Conservation (phyloP, 169 alveolate genomes). For the Cryptosporidium sp. region DNA sequence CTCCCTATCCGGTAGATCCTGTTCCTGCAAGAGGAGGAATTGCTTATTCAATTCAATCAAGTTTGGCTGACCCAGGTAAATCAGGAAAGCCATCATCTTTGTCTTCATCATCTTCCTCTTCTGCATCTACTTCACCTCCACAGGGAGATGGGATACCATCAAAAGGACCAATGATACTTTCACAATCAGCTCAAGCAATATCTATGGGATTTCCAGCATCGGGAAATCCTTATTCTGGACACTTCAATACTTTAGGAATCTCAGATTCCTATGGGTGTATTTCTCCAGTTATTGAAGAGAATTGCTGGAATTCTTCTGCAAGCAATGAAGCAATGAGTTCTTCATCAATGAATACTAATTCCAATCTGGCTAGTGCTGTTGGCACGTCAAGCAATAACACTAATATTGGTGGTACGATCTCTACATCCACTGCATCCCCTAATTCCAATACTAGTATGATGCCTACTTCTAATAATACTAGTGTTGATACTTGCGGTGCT, state of each 20-base stretch:
- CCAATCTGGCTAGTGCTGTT: neutral
- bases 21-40: neutral
- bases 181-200: neutral
- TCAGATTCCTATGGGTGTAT: constrained; percentile 33
- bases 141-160: neutral
- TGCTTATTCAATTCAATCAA: neutral
- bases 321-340: neutral
- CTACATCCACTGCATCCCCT: neutral
- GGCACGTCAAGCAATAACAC: neutral
- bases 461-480: neutral
- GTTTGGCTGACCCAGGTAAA: neutral
- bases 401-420: neutral
- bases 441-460: neutral
- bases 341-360: neutral
- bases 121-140: neutral
- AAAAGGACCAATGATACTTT: neutral
- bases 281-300: constrained; percentile 8
- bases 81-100: neutral
- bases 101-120: neutral
- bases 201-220: neutral
- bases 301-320: constrained; percentile 11
- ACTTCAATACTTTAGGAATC: neutral
- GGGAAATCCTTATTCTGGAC: constrained; percentile 12
- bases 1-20: neutral
- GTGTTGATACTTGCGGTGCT: neutral